phyloP scores from a whole-genome alignment of 2,329 filamentous ascomycete genomes.

The Cladorrhinum sp. region DNA sequence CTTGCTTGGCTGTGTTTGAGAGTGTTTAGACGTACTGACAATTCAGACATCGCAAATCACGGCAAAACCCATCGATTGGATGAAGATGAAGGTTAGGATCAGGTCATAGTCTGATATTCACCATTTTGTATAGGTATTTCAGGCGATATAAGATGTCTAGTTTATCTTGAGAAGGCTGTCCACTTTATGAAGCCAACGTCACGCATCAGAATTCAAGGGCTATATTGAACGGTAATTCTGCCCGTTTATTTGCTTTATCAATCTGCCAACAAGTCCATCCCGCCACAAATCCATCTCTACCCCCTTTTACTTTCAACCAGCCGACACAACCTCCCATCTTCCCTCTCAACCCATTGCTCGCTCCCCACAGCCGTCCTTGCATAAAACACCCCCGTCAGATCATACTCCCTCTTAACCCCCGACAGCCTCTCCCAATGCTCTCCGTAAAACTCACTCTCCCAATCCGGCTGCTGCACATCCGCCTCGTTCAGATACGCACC shows the following conservation, averaged over 20 bases:
- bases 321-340: not conserved
- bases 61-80: slow-evolving; percentile 30
- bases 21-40: slow-evolving; percentile 2
- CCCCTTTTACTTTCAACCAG: slow-evolving; percentile 1
- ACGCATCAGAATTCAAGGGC: too few relatives aligned
- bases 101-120: slow-evolving; percentile 20
- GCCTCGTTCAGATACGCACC: slow-evolving; percentile 41
- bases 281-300: not conserved
- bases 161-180: too few relatives aligned
- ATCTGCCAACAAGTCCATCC: too few relatives aligned
- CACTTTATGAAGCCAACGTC: too few relatives aligned
- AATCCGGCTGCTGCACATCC: slow-evolving; percentile 36
- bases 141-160: too few relatives aligned
- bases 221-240: too few relatives aligned
- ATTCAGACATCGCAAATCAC: slow-evolving; percentile 29
- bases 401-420: not conserved
- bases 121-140: too few relatives aligned
- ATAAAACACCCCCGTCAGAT: not conserved
- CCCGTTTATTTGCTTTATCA: too few relatives aligned
- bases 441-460: slow-evolving; percentile 36
- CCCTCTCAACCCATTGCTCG: not conserved
- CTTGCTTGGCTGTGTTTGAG: not conserved
- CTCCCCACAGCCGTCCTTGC: not conserved
- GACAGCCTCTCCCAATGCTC: not conserved
- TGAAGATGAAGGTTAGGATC: slow-evolving; percentile 27